Base-by-base conservation (phyloP, 163 green algal genomes). In the Coccomyxa subellipsoidea region DNA sequence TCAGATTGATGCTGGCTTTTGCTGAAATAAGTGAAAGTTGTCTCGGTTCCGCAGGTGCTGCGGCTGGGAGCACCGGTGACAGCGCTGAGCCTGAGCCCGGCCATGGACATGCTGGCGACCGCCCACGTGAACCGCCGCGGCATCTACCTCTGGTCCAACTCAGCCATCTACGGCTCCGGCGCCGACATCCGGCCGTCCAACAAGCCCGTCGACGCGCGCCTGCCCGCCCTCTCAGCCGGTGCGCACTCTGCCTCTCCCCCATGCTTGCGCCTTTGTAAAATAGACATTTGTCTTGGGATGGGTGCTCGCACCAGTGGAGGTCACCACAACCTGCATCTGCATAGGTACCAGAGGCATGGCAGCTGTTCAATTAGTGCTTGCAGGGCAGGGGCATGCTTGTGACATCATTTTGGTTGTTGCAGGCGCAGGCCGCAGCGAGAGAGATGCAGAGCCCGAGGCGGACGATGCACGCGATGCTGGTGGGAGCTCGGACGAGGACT, bases 111-210 rank as follows among this genome's bases (percentile, higher is more conserved):
- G 83, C 90, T 99, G 59, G 95, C 95, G 69, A 99, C 95, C 23
- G 88, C 89, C 0, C 94, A 98, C 77, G 89, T 90, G 25, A 89
- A 92, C 79, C 77, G 77, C 8, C 88, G 92, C 6, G 96, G 96
- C 37, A 93, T 99, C 73, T 98, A 98, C 87, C 90, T 99, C 27
- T 99, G 96, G 96, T 86, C 87, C 78, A 98, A 98, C 87, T 77
- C 88, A 85, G 78, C 88, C 40, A 84, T 94, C 81, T 97, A 94
- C 86, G 92, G 93, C 66, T 86, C 83, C 39, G 82, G 87, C 7
- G 87, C 78, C 2, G 84, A 89, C 77, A 83, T 94, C 21, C 37
- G 81, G n/a, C 84, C 86, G 53, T 89, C 81, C 31, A 82, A 88
- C 7, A 37, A 23, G 23, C 86, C 90, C 15, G 81, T 94, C 18